Conservation (phyloP, 2,329 filamentous ascomycete species). For the Penicillium rolfsii region DNA sequence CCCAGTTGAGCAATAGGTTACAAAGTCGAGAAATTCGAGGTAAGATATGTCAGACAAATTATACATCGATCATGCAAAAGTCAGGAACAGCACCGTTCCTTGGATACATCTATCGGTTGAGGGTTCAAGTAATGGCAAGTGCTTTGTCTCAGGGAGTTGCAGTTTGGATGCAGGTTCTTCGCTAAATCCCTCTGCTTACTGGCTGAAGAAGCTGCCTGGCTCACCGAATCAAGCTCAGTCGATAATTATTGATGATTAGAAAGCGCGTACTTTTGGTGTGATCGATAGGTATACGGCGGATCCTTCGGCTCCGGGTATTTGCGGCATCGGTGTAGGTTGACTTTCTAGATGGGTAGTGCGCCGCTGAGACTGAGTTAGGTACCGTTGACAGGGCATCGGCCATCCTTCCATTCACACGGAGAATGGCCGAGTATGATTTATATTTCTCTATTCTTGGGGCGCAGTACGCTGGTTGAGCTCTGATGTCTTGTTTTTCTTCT, state of each 20-base stretch:
- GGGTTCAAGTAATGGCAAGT: background rate
- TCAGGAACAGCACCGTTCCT: background rate
- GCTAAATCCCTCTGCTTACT: slow-evolving; percentile 1
- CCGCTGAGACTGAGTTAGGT: background rate
- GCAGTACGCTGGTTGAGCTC: background rate
- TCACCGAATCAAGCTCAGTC: background rate
- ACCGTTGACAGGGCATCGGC: background rate
- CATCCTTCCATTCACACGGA: background rate
- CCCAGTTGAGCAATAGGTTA: background rate
- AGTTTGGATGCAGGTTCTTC: background rate
- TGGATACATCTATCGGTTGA: background rate
- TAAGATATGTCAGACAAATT: background rate
- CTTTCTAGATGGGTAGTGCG: background rate
- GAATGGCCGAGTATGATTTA: background rate
- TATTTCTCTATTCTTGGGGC: background rate
- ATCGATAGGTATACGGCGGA: background rate
- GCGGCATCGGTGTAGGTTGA: background rate
- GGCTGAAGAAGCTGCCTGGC: background rate
- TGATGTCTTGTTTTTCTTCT: background rate
- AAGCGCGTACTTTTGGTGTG: background rate
- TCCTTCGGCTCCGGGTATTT: background rate
- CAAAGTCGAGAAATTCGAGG: background rate
- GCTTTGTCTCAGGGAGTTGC: background rate
- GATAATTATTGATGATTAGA: background rate
- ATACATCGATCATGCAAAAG: background rate